Evolutionary conservation across 108 stramenopile species (phyloP).

Genomic region (Cyclostephanos invisitatus): DNA sequence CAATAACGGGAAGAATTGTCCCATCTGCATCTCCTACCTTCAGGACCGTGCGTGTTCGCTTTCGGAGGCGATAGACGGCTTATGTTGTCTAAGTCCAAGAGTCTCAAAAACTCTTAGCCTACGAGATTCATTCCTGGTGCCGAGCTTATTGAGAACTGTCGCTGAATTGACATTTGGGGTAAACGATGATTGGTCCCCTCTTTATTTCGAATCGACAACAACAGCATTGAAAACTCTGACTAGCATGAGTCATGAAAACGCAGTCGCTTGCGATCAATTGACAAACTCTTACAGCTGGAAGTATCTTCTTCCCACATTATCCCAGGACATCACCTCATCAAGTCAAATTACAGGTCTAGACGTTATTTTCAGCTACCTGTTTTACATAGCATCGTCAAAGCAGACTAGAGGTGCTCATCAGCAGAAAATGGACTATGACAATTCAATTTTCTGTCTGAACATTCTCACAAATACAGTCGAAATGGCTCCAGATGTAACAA

Average conservation of each 20-base stretch:
- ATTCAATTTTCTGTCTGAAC: slow-evolving; percentile 71
- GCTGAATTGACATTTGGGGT: slow-evolving; percentile 37
- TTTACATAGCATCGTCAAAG: slow-evolving; percentile 10
- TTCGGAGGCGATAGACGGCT: slow-evolving; percentile 67
- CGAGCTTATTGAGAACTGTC: slow-evolving; percentile 39
- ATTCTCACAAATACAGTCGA: slow-evolving; percentile 79
- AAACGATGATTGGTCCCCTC: slow-evolving; percentile 9
- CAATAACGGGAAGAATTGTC: slow-evolving; percentile 16
- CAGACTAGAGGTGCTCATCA: slow-evolving; percentile 20
- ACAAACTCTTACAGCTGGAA: slow-evolving; percentile 5
- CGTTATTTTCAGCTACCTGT: slow-evolving; percentile 32
- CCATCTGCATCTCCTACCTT: slow-evolving; percentile 46
- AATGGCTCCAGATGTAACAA: slow-evolving; percentile 39
- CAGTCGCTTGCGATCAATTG: slow-evolving; percentile 64
- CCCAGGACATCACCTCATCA: neutral
- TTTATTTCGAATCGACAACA: slow-evolving; percentile 30
- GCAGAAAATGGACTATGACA: slow-evolving; percentile 57
- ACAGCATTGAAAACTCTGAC: slow-evolving; percentile 71
- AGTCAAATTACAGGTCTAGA: slow-evolving; percentile 21
- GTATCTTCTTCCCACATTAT: slow-evolving; percentile 4
- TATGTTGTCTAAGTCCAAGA: slow-evolving; percentile 61
- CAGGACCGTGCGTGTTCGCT: slow-evolving; percentile 53
- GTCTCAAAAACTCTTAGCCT: slow-evolving; percentile 48
- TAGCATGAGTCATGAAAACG: slow-evolving; percentile 78
- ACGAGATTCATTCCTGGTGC: slow-evolving; percentile 29